A percentile compares a stretch with the other conserved stretches of the same genome.
phyloP scores from a whole-genome alignment of 108 stramenopile species.

The Discostella stelligeroides region DNA sequence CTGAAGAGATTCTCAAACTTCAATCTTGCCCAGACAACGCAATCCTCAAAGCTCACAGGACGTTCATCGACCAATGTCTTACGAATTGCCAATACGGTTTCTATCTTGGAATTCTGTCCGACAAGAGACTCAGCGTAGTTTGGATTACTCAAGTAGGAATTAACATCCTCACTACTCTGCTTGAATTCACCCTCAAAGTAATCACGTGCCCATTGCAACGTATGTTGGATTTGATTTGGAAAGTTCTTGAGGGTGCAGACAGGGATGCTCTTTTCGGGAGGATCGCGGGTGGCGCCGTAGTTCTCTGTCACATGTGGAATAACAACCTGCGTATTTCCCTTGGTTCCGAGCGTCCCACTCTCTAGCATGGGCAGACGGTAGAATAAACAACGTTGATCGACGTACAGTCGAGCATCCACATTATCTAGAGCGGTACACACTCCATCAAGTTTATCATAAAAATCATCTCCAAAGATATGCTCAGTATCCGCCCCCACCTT shows the following conservation, averaged over 20 bases:
- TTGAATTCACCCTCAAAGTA: slow-evolving; percentile 98
- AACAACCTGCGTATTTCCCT: slow-evolving; percentile 98
- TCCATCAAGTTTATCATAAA: slow-evolving; percentile 92
- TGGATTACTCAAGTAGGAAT: slow-evolving; percentile 82
- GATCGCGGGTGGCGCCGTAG: slow-evolving; percentile 97
- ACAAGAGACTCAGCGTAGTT: slow-evolving; percentile 80
- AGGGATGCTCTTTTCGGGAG: slow-evolving; percentile 97
- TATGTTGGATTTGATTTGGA: slow-evolving; percentile 98
- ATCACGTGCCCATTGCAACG: slow-evolving; percentile 98
- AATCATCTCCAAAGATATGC: slow-evolving; percentile 95
- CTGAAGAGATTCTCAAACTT: slow-evolving; percentile 95
- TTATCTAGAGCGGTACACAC: slow-evolving; percentile 99
- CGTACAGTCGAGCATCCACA: slow-evolving; percentile 97
- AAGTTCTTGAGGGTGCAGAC: slow-evolving; percentile 99
- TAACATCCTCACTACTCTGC: slow-evolving; percentile 95
- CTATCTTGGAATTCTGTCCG: slow-evolving; percentile 89
- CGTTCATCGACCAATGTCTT: slow-evolving; percentile 86
- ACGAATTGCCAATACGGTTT: slow-evolving; percentile 82
- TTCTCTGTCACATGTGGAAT: slow-evolving; percentile 96
- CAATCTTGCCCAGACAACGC: slow-evolving; percentile 93
- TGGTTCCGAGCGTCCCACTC: slow-evolving; percentile 97
- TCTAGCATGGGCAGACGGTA: slow-evolving; percentile 98
- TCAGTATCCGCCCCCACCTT: slow-evolving; percentile 96
- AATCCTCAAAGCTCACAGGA: slow-evolving; percentile 91
- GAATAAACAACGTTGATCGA: slow-evolving; percentile 96